Percentiles rank a stretch among this genome's conserved stretches.
phyloP scores from a whole-genome alignment of 805 yeast species.

The Yarrowia keelungensis region DNA sequence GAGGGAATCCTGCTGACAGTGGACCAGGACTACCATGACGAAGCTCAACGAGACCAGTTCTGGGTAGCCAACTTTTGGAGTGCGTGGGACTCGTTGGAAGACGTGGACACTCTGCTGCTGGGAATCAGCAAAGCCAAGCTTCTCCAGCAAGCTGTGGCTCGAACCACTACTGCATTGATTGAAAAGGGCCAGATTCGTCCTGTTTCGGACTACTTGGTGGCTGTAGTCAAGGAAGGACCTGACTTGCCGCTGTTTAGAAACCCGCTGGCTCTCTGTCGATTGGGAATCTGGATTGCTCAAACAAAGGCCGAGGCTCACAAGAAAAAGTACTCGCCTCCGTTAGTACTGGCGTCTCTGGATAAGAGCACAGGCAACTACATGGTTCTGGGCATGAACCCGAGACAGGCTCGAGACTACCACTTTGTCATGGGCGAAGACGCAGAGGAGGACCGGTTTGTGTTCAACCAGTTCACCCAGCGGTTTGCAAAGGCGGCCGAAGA shows the following conservation, averaged over 20 bases:
- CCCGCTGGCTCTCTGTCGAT: constrained; percentile 81
- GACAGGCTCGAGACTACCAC: constrained; percentile 61
- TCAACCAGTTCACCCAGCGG: constrained; percentile 76
- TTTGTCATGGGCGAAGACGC: constrained; percentile 44
- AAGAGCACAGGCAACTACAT: constrained; percentile 75
- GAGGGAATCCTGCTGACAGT: constrained; percentile 14
- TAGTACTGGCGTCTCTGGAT: constrained; percentile 85
- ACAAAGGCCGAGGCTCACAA: constrained; percentile 81
- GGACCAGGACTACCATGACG: constrained; percentile 42
- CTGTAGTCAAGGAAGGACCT: constrained; percentile 89
- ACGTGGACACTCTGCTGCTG: constrained; percentile 60
- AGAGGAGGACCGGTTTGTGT: constrained; percentile 47
- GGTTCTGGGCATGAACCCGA: constrained; percentile 89
- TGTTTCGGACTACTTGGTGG: constrained; percentile 78
- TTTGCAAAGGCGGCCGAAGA: constrained; percentile 85
- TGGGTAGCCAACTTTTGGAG: constrained; percentile 81
- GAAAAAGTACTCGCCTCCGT: constrained; percentile 61
- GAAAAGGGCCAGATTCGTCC: constrained; percentile 83
- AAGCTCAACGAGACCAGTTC: constrained; percentile 57
- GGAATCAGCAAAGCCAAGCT: constrained; percentile 87
- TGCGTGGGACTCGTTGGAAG: constrained; percentile 68
- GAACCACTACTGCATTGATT: constrained; percentile 86
- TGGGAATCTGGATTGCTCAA: constrained; percentile 92
- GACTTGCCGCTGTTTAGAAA: constrained; percentile 78
- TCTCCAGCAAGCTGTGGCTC: constrained; percentile 81